Evolutionary conservation across 2,329 filamentous ascomycete genomes (phyloP).

Genomic region (Trichothecium roseum): DNA sequence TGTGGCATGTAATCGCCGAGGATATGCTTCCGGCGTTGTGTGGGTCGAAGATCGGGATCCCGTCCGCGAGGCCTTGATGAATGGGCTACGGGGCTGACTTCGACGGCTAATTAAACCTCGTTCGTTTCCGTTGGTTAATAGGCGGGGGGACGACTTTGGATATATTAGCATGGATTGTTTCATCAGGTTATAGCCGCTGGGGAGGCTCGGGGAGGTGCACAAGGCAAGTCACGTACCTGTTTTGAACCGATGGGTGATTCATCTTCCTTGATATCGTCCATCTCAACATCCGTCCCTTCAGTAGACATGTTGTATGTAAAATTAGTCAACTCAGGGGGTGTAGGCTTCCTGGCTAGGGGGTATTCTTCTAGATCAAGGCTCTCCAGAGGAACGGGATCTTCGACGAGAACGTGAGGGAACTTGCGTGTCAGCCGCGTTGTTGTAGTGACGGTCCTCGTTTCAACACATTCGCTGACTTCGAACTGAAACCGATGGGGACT

Average conservation of each 20-base stretch:
- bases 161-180: no score
- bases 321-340: constrained; percentile 66
- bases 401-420: constrained; percentile 77
- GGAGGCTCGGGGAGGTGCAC: no score
- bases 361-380: constrained; percentile 82
- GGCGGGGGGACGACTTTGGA: no score
- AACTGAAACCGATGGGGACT: constrained; percentile 36
- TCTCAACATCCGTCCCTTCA: constrained; percentile 28
- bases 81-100: no score
- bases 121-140: no score
- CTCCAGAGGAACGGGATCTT: constrained; percentile 57
- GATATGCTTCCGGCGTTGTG: no score
- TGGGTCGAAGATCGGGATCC: no score
- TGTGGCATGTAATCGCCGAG: neutral
- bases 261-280: constrained; percentile 8
- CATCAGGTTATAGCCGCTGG: no score
- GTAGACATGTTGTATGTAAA: constrained; percentile 63
- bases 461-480: constrained; percentile 53
- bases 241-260: constrained; percentile 16
- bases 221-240: no score
- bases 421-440: constrained; percentile 80
- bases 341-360: constrained; percentile 73
- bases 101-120: no score
- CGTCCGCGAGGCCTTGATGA: no score
- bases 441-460: constrained; percentile 70